Evolutionary conservation across 306 rosid species (phyloP).

Genomic region (Vigna nakashimae): DNA sequence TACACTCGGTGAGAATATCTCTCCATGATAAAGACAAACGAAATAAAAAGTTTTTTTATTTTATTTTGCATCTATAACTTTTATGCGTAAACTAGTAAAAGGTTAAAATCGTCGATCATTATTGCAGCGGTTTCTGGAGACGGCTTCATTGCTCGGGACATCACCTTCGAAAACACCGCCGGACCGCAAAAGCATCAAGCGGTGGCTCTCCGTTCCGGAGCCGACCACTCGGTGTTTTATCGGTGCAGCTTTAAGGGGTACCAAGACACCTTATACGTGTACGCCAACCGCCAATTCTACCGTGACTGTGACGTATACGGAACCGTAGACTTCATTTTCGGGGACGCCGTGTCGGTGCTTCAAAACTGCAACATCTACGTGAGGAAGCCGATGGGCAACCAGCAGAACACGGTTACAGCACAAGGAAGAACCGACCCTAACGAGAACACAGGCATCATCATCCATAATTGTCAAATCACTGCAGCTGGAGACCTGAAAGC

Average conservation of each 20-base stretch:
- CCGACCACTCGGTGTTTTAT: constrained; percentile 72
- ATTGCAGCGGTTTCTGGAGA: constrained; percentile 67
- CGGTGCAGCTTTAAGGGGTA: constrained; percentile 81
- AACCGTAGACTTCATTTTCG: constrained; percentile 80
- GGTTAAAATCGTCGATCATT: neutral
- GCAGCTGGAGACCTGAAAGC: constrained; percentile 56
- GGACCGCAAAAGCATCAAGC: constrained; percentile 82
- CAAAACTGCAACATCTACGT: constrained; percentile 74
- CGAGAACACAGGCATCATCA: constrained; percentile 72
- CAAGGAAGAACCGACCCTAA: constrained; percentile 75
- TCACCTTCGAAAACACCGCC: constrained; percentile 85
- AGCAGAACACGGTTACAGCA: constrained; percentile 67
- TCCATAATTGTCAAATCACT: constrained; percentile 59
- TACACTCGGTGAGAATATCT: neutral
- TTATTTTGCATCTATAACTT: neutral
- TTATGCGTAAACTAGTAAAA: neutral
- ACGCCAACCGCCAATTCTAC: constrained; percentile 80
- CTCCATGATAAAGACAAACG: neutral
- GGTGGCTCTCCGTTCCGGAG: constrained; percentile 72
- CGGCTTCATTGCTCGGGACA: constrained; percentile 76
- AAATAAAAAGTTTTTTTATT: too few species aligned
- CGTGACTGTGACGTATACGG: constrained; percentile 82
- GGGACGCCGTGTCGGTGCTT: constrained; percentile 59
- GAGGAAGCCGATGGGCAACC: constrained; percentile 60
- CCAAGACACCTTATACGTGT: constrained; percentile 81